Evolutionary conservation across 2,329 filamentous ascomycete species (phyloP).

Genomic region (Xylaria polymorpha): DNA sequence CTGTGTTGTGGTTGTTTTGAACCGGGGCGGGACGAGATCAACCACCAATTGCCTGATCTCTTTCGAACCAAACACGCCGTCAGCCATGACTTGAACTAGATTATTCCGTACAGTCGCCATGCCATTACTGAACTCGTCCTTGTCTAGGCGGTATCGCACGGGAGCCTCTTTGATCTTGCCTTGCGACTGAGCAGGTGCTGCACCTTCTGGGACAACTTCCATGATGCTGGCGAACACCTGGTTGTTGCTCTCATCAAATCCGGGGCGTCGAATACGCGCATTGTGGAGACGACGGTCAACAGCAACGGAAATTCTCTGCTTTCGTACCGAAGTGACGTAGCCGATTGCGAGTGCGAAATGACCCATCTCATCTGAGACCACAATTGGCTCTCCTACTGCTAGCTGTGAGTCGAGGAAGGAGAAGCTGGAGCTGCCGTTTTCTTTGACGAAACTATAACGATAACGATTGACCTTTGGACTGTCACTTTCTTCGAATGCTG

Average conservation of each 20-base stretch:
- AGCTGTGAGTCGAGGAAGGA: constrained; percentile 95
- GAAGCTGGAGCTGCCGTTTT: constrained; percentile 69
- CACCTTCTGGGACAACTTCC: constrained; percentile 75
- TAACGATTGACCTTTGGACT: constrained; percentile 91
- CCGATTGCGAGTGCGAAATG: constrained; percentile 96
- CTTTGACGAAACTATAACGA: constrained; percentile 85
- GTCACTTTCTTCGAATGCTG: constrained; percentile 74
- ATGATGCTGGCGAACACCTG: constrained; percentile 93
- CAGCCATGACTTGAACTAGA: constrained; percentile 89
- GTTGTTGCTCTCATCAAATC: constrained; percentile 80
- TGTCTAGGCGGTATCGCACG: constrained; percentile 86
- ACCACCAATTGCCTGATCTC: constrained; percentile 84
- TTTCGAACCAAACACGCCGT: constrained; percentile 75
- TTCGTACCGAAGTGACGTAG: constrained; percentile 82
- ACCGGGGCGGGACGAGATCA: constrained; percentile 77
- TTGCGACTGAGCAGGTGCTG: constrained; percentile 62
- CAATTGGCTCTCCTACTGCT: constrained; percentile 86
- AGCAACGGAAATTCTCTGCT: constrained; percentile 82
- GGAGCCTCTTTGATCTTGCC: constrained; percentile 65
- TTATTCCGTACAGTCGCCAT: constrained; percentile 97
- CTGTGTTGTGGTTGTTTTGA: constrained; percentile 73
- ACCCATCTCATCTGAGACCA: constrained; percentile 94
- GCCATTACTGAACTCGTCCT: constrained; percentile 98
- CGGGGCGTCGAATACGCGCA: constrained; percentile 77
- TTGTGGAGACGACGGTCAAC: constrained; percentile 93